Evolutionary conservation across 345 rosid species (phyloP).

Genomic region (Lepidium didymum): DNA sequence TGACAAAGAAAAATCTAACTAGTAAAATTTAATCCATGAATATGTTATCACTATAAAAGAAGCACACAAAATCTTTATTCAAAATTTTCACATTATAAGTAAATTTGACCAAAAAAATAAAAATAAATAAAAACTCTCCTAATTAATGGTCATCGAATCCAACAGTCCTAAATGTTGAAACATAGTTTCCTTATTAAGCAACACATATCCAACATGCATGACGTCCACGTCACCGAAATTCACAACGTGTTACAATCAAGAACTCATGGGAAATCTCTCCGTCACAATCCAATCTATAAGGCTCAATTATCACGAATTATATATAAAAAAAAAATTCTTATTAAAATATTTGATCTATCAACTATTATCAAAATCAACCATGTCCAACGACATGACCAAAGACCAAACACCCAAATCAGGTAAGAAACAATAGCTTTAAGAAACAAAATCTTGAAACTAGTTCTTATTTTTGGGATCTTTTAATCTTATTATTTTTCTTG

Average conservation of each 20-base stretch:
- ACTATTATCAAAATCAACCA: neutral
- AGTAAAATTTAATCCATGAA: too few relatives aligned
- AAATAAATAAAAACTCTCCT: too few relatives aligned
- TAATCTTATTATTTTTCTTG: too few relatives aligned
- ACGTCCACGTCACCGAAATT: slow-evolving; percentile 1
- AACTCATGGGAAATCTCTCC: neutral
- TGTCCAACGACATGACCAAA: slow-evolving; percentile 15
- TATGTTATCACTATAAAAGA: too few relatives aligned
- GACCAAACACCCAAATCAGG: slow-evolving; percentile 6
- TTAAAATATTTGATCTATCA: neutral
- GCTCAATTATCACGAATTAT: too few relatives aligned
- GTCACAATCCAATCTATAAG: neutral
- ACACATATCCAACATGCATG: slow-evolving; percentile 20
- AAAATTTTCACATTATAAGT: too few relatives aligned
- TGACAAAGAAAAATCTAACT: too few relatives aligned
- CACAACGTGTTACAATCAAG: slow-evolving; percentile 4
- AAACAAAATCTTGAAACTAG: too few relatives aligned
- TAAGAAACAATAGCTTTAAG: too few relatives aligned
- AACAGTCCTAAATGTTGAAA: neutral
- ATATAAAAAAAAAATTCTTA: neutral
- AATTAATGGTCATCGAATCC: neutral
- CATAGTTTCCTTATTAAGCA: neutral
- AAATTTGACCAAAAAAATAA: too few relatives aligned
- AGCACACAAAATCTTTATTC: too few relatives aligned
- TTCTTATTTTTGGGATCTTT: too few relatives aligned